Evolutionary conservation across 1,284 basidiomycete genomes (phyloP).

Genomic region (Peniophora sp.): DNA sequence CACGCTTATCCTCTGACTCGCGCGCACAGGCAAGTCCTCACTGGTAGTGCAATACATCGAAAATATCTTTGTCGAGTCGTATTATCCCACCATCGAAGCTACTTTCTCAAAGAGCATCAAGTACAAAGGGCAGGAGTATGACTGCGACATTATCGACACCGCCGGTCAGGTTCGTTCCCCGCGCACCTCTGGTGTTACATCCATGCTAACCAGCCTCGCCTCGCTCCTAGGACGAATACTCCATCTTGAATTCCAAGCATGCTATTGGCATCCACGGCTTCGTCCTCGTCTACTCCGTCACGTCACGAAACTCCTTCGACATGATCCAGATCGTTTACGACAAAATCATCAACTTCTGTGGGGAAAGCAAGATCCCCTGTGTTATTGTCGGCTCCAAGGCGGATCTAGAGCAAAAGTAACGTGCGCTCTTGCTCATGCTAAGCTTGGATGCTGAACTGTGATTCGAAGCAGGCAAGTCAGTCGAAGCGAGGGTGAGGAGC

Average conservation of each 20-base stretch:
- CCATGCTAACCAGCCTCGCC: conserved; percentile 3
- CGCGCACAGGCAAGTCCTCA: conserved; percentile 66
- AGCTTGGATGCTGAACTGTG: neutral
- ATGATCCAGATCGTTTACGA: conserved; percentile 95
- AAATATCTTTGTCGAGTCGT: conserved; percentile 65
- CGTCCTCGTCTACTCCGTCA: conserved; percentile 92
- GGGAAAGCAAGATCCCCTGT: conserved; percentile 85
- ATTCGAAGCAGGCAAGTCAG: conserved; percentile 63
- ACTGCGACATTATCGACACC: conserved; percentile 98
- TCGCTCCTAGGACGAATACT: conserved; percentile 69
- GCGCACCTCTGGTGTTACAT: neutral
- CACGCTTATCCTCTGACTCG: conserved; percentile 6
- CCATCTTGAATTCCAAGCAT: conserved; percentile 76
- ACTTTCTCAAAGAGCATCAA: conserved; percentile 82
- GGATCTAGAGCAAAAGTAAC: conserved; percentile 73
- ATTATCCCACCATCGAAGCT: conserved; percentile 94
- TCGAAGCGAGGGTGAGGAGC: conserved; percentile 63
- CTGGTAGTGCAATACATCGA: conserved; percentile 71
- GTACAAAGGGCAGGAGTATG: conserved; percentile 80
- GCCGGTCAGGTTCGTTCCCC: conserved; percentile 73
- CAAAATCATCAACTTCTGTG: conserved; percentile 95
- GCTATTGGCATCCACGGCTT: conserved; percentile 81
- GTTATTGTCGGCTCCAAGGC: conserved; percentile 96
- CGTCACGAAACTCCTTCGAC: conserved; percentile 88
- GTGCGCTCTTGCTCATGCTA: conserved; percentile 3